A percentile compares a stretch with the other conserved stretches of the same genome.
Conservation (phyloP, 164 flowering plant species). For the Stephania cephalantha region DNA sequence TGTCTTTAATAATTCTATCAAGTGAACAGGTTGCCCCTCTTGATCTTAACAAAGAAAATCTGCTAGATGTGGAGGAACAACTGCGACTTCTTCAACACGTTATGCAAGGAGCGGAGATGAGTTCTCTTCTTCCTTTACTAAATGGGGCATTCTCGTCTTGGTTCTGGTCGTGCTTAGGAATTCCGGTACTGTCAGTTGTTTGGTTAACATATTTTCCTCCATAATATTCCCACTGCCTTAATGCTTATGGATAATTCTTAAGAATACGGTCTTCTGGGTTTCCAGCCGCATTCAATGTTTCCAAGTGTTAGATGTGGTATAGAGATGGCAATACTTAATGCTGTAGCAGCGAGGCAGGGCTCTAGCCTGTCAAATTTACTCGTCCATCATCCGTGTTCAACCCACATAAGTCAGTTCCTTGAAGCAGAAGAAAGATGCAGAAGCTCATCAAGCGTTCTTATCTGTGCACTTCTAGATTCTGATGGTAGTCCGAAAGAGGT, state of each 20-base stretch:
- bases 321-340: conserved; percentile 91
- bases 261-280: neutral
- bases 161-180: conserved; percentile 64
- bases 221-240: neutral
- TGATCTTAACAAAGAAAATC: conserved; percentile 53
- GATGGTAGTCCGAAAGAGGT: conserved; percentile 64
- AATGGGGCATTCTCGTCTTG: conserved; percentile 77
- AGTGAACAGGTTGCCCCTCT: conserved; percentile 84
- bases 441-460: conserved; percentile 32
- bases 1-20: neutral
- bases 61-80: conserved; percentile 76
- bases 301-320: conserved; percentile 96
- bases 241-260: neutral
- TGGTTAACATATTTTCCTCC: neutral
- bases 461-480: conserved; percentile 85
- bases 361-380: conserved; percentile 49
- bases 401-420: conserved; percentile 14
- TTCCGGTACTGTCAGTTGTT: conserved; percentile 33
- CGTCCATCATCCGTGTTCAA: conserved; percentile 12
- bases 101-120: conserved; percentile 48
- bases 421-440: conserved; percentile 20
- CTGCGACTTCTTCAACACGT: conserved; percentile 62
- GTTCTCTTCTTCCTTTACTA: conserved; percentile 44
- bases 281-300: conserved; percentile 61
- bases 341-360: conserved; percentile 56